phyloP scores from a whole-genome alignment of 148 eudicot species.

The Drosera capensis region DNA sequence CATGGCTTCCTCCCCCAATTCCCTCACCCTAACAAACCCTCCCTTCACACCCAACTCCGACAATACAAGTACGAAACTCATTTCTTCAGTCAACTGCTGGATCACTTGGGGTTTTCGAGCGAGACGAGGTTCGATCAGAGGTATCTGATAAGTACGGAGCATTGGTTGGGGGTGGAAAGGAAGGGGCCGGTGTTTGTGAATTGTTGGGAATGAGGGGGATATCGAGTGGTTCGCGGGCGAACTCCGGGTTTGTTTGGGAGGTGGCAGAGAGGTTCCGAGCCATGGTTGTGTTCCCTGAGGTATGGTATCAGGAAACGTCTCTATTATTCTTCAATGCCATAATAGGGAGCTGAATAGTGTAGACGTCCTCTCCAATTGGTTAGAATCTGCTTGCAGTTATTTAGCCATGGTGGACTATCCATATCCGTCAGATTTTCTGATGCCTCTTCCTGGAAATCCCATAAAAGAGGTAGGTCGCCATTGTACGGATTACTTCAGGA shows the following conservation, averaged over 20 bases:
- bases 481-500: not conserved
- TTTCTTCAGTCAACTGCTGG: slow-evolving; percentile 47
- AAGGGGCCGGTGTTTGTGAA: slow-evolving; percentile 73
- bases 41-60: too few relatives aligned
- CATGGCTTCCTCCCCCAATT: too few relatives aligned
- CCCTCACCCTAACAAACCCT: too few relatives aligned
- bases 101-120: slow-evolving; percentile 62
- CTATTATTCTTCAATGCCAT: slow-evolving; percentile 5
- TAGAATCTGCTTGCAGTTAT: slow-evolving; percentile 72
- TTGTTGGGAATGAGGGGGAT: slow-evolving; percentile 82
- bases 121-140: slow-evolving; percentile 45
- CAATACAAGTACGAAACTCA: slow-evolving; percentile 41
- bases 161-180: slow-evolving; percentile 45
- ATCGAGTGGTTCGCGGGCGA: slow-evolving; percentile 78
- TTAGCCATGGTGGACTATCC: slow-evolving; percentile 90
- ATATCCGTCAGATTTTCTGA: slow-evolving; percentile 56
- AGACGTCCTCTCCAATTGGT: slow-evolving; percentile 49
- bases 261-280: slow-evolving; percentile 67
- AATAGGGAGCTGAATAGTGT: slow-evolving; percentile 46
- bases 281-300: slow-evolving; percentile 76
- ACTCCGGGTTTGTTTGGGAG: slow-evolving; percentile 79
- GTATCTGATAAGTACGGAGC: slow-evolving; percentile 42
- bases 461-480: slow-evolving; percentile 62
- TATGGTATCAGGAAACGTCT: too few relatives aligned
- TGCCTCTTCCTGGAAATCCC: slow-evolving; percentile 83